Evolutionary conservation across 176 grass and related monocot species (phyloP).

Genomic region (Bothriochloa decipiens): DNA sequence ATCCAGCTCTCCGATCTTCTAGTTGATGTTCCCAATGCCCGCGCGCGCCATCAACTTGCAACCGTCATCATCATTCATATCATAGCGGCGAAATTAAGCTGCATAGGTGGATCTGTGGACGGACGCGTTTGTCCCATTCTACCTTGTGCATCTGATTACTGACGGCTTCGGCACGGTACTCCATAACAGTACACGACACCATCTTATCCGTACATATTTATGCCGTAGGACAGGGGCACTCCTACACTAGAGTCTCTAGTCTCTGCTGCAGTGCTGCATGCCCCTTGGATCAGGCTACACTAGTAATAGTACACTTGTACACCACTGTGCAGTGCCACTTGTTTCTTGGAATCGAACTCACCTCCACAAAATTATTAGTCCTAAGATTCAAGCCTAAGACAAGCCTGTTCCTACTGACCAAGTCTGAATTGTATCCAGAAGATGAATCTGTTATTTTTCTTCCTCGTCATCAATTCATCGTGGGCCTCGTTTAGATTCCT

Average conservation of each 20-base stretch:
- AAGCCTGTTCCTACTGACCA: too few species aligned
- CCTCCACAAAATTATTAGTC: too few species aligned
- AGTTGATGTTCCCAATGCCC: conserved; percentile 18
- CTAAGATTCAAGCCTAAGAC: too few species aligned
- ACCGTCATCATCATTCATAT: neutral
- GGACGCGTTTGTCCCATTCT: neutral
- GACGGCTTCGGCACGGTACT: neutral
- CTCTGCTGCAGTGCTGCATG: neutral
- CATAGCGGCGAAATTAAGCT: neutral
- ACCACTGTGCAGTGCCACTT: too few species aligned
- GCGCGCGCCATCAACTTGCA: neutral
- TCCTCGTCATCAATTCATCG: too few species aligned
- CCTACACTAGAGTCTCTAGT: neutral
- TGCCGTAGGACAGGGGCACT: neutral
- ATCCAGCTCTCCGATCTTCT: too few species aligned
- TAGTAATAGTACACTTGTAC: too few species aligned
- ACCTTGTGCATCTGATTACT: neutral
- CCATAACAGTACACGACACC: neutral
- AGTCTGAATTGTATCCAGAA: too few species aligned
- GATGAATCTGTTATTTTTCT: too few species aligned
- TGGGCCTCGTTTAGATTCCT: too few species aligned
- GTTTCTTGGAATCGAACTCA: too few species aligned
- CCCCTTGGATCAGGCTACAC: too few species aligned
- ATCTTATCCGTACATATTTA: neutral
- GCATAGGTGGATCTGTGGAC: neutral